A percentile compares a stretch with the other conserved stretches of the same genome.
phyloP scores from a whole-genome alignment of 1,139 yeast genomes.

The Candida mesenterica region DNA sequence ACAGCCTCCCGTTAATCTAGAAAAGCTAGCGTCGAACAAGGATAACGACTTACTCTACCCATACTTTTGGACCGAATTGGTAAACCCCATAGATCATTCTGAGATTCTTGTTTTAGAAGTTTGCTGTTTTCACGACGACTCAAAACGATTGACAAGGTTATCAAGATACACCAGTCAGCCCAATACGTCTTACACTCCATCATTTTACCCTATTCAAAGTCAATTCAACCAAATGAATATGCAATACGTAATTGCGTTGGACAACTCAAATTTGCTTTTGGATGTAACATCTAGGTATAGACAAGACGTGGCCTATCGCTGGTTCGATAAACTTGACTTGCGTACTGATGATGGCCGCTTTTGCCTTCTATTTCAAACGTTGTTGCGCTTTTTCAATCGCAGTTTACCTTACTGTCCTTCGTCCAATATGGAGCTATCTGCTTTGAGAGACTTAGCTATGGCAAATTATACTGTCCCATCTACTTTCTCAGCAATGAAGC shows the following conservation, averaged over 20 bases:
- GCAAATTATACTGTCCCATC: conserved; percentile 27
- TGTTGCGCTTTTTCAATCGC: conserved; percentile 23
- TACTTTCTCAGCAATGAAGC: conserved; percentile 29
- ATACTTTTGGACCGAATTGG: conserved; percentile 40
- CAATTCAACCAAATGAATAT: conserved; percentile 34
- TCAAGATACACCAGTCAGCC: conserved; percentile 13
- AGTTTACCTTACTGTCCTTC: conserved; percentile 5
- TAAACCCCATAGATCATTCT: conserved; percentile 30
- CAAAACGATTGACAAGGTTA: conserved; percentile 24
- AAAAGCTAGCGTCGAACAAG: conserved; percentile 23
- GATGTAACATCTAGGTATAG: conserved; percentile 39
- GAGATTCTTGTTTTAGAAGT: conserved; percentile 33
- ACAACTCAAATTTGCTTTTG: conserved; percentile 18
- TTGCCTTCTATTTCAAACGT: conserved; percentile 25
- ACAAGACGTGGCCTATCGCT: conserved; percentile 33
- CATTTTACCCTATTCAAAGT: conserved; percentile 24
- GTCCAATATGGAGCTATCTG: conserved; percentile 21
- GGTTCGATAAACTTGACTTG: conserved; percentile 31
- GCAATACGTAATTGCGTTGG: conserved; percentile 32
- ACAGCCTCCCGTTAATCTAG: conserved; percentile 28
- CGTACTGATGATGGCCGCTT: conserved; percentile 32
- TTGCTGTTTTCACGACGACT: conserved; percentile 33
- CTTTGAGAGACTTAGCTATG: conserved; percentile 25
- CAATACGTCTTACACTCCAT: conserved; percentile 13
- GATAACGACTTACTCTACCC: conserved; percentile 40